A percentile compares a stretch with the other conserved stretches of the same genome.
These are phyloP conservation scores for Pythium plurisporium DNA, from an alignment of 352 stramenopile genomes.

Conservation along the genomic window DNA sequence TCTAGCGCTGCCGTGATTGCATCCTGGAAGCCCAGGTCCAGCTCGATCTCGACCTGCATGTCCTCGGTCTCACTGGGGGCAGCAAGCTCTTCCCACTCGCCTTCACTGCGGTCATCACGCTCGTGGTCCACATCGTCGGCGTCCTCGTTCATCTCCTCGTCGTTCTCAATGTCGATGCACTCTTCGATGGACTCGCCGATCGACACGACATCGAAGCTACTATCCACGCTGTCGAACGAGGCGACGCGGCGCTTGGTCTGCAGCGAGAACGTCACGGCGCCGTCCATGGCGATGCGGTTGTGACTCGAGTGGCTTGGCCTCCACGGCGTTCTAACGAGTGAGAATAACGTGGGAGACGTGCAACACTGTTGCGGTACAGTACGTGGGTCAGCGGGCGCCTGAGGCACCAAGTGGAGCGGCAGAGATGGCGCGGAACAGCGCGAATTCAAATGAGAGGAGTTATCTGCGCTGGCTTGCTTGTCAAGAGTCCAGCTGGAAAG, in stretches of 20 bases:
- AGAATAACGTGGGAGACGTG: neutral
- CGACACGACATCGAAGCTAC: constrained; percentile 32
- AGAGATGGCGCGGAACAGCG: constrained; percentile 6
- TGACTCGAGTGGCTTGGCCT: neutral
- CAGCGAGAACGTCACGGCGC: constrained; percentile 1
- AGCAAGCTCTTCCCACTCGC: constrained; percentile 49
- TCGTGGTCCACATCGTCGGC: neutral
- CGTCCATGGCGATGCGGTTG: neutral
- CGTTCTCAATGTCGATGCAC: constrained; percentile 7
- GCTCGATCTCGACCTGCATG: constrained; percentile 7
- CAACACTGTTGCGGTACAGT: neutral
- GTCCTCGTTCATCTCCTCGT: neutral
- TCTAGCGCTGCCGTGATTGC: constrained; percentile 12
- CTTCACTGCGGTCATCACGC: constrained; percentile 5
- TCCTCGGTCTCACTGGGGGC: neutral
- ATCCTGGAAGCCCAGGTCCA: constrained; percentile 7
- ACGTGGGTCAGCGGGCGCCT: neutral
- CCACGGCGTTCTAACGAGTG: neutral
- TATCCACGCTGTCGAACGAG: constrained; percentile 31
- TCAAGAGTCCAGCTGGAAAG: constrained; percentile 17
- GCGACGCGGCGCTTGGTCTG: constrained; percentile 16
- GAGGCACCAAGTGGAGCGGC: neutral
- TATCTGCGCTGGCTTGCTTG: constrained; percentile 2
- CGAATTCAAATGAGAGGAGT: neutral
- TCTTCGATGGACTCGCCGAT: constrained; percentile 18